A percentile compares a stretch with the other conserved stretches of the same genome.
Evolutionary conservation across 2,329 filamentous ascomycete species (phyloP).

Genomic region (Trichothecium roseum): DNA sequence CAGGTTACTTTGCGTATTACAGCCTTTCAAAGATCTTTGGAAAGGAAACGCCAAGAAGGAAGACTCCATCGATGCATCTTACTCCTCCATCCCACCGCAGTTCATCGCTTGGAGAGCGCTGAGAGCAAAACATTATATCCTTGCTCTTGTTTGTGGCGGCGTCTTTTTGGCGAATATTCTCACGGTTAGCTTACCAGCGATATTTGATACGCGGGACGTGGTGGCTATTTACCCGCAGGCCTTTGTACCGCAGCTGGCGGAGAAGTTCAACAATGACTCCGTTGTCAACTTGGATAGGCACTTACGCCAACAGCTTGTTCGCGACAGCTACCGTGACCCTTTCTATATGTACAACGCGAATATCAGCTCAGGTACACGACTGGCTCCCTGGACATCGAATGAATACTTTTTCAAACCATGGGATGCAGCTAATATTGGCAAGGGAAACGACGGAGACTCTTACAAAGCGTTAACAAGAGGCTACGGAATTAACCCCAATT

Average conservation of each 20-base stretch:
- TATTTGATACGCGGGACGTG: constrained; percentile 31
- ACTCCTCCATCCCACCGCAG: constrained; percentile 45
- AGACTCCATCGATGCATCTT: constrained; percentile 30
- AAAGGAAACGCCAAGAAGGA: constrained; percentile 21
- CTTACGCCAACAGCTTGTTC: background rate
- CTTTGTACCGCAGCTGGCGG: constrained; percentile 6
- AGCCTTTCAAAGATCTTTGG: constrained; percentile 41
- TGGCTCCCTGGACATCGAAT: constrained; percentile 39
- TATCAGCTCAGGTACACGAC: constrained; percentile 23
- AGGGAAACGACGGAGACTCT: background rate
- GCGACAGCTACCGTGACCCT: constrained; percentile 13
- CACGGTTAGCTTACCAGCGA: constrained; percentile 36
- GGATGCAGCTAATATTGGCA: background rate
- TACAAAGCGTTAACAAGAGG: constrained; percentile 14
- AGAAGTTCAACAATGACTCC: constrained; percentile 12
- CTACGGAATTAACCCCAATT: constrained; percentile 14
- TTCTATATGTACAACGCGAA: constrained; percentile 33
- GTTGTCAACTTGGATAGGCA: background rate
- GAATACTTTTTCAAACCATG: constrained; percentile 35
- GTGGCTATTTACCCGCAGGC: constrained; percentile 4
- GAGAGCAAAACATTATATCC: constrained; percentile 29
- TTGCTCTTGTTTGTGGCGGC: constrained; percentile 35
- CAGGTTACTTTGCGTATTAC: constrained; percentile 38
- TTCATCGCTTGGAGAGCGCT: constrained; percentile 35
- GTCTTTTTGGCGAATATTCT: constrained; percentile 41